phyloP scores from a whole-genome alignment of 768 basidiomycete genomes.

The Rhodocollybia butyracea region DNA sequence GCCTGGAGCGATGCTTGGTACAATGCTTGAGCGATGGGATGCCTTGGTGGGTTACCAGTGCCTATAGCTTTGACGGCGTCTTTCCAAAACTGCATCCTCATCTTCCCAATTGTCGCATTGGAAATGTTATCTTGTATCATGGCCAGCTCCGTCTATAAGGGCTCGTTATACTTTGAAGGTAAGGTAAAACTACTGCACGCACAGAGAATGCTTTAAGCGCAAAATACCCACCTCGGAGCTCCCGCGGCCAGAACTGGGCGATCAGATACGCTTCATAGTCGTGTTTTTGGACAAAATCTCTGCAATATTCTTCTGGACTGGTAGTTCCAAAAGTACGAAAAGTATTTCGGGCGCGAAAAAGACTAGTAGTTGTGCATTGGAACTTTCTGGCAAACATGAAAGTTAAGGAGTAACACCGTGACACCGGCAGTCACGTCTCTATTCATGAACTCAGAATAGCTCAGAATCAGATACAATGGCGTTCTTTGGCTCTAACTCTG shows the following conservation, averaged over 20 bases:
- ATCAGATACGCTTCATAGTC: constrained; percentile 80
- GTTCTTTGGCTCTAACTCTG: no score
- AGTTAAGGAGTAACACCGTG: no score
- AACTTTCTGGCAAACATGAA: no score
- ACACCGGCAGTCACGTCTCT: no score
- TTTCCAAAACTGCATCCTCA: constrained; percentile 86
- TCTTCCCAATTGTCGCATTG: constrained; percentile 70
- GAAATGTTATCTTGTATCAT: constrained; percentile 76
- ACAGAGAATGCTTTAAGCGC: constrained; percentile 85
- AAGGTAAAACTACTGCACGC: constrained; percentile 27
- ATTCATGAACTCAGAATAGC: no score
- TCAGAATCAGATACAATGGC: no score
- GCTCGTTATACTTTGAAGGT: not conserved
- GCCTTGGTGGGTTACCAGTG: constrained; percentile 69
- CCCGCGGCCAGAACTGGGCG: constrained; percentile 69
- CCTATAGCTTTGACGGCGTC: constrained; percentile 69
- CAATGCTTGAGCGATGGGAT: constrained; percentile 78
- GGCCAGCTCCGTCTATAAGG: constrained; percentile 50
- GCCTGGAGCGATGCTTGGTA: constrained; percentile 47
- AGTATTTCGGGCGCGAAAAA: no score
- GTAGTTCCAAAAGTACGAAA: no score
- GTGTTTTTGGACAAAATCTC: constrained; percentile 65
- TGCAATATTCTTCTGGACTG: constrained; percentile 64
- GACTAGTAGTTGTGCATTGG: no score
- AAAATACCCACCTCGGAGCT: constrained; percentile 64